A percentile compares a stretch with the other conserved stretches of the same genome.
Evolutionary conservation across 1,139 yeast species (phyloP).

Genomic region (Scheffersomyces titani): DNA sequence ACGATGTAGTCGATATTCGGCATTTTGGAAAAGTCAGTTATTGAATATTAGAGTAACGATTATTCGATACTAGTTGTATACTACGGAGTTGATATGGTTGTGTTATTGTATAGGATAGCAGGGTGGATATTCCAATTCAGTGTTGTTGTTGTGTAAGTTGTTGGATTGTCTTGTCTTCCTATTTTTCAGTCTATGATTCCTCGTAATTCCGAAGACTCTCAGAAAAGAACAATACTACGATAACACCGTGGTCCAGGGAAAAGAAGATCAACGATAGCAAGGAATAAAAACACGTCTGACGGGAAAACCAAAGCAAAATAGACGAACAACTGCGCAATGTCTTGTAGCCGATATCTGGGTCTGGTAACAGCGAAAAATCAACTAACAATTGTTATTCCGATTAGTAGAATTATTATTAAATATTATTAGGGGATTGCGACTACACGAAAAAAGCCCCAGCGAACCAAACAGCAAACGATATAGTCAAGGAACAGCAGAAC

Average conservation of each 20-base stretch:
- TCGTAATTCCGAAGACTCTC: neutral
- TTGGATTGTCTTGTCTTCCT: neutral
- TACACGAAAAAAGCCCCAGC: neutral
- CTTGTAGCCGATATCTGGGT: neutral
- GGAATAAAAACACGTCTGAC: neutral
- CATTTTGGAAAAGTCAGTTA: neutral
- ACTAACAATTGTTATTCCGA: neutral
- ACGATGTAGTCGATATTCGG: constrained; percentile 46
- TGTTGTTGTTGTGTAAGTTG: neutral
- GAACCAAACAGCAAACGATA: neutral
- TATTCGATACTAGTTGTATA: neutral
- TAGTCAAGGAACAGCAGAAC: neutral
- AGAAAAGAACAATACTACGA: neutral
- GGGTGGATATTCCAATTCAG: too few species aligned
- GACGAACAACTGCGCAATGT: neutral
- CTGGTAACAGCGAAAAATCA: neutral
- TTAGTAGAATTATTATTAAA: too few species aligned
- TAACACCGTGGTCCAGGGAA: neutral
- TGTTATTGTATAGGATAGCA: neutral
- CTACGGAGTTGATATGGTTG: neutral
- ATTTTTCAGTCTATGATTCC: neutral
- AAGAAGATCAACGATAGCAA: neutral
- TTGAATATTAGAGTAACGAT: neutral
- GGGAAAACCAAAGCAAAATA: neutral
- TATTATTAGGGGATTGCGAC: neutral